phyloP scores from a whole-genome alignment of 441 rosid species.

The Mallotus japonicus region DNA sequence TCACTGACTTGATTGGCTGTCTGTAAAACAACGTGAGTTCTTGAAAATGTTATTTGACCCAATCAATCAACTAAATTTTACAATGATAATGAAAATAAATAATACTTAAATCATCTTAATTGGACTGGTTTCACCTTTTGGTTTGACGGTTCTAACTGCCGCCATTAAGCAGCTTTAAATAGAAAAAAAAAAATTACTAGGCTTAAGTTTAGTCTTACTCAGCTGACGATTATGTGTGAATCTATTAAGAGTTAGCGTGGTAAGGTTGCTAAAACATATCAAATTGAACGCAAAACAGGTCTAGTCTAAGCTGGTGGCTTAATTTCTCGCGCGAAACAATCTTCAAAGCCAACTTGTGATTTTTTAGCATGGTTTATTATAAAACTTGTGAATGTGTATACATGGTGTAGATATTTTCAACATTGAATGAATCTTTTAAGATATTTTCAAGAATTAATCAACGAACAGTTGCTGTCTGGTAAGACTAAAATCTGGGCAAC shows the following conservation, averaged over 20 bases:
- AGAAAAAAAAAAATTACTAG: not conserved
- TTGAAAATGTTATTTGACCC: not conserved
- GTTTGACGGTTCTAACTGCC: not conserved
- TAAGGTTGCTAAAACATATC: not conserved
- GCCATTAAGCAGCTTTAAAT: not conserved
- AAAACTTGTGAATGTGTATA: not conserved
- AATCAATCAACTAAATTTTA: not conserved
- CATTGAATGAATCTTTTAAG: not conserved
- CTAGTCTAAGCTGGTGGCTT: constrained; percentile 37
- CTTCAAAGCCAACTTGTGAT: not conserved
- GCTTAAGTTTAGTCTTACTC: not conserved
- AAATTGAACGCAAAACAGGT: not conserved
- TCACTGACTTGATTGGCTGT: not conserved
- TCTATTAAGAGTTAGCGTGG: constrained; percentile 7
- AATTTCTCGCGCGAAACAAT: not conserved
- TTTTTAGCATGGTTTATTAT: not conserved
- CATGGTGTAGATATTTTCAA: not conserved
- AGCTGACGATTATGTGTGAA: not conserved
- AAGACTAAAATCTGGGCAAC: not conserved
- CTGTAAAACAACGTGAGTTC: not conserved
- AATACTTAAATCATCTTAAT: not conserved
- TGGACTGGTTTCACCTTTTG: not conserved
- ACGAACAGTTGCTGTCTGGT: constrained; percentile 8
- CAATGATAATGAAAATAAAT: not conserved
- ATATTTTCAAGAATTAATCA: not conserved